Evolutionary conservation across 1,139 yeast genomes (phyloP), one percentile per base, ranked within the genome.

Genomic region (Suhomyces guaymorum): DNA sequence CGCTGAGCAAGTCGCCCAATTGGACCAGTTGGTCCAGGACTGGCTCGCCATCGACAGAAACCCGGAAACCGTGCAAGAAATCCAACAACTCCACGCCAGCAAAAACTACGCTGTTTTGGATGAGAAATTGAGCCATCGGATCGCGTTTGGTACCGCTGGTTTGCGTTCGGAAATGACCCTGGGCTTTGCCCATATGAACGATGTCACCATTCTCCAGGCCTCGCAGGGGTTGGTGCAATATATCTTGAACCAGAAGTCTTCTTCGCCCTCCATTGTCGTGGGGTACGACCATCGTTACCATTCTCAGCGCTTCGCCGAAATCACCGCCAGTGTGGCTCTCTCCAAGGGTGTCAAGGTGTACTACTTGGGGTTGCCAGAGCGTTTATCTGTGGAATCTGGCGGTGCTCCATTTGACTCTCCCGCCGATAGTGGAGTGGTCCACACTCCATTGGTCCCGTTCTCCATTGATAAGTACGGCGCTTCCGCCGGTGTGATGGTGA

Each of bases 91-190:
- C n/a, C 68, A 69, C 12, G 54, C 57, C 1, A 41, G 50, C 0
- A 52, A 62, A 4, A 56, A 80, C 41, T 61, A 63, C 47, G 60
- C 54, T 0, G 77, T 68, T 31, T 64, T 89, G 28, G 74, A 73
- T 31, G 55, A 56, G 27, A 70, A 86, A 36, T 61, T 82, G 26
- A 39, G 66, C n/a, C 53, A 61, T 3, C 61, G 96, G 33, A 83
- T 89, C 24, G 70, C 80, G n/a, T 89, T 89, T 59, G 97, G 97
- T 0, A 89, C 97, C 0, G 96, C 97, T 2, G 97, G 97, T 0
- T 71, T 92, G 34, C 66, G 98, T 20, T 79, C 95, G 3, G 67
- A 73, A 17, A 89, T 92, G 96, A 89, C 81, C 45, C 88, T 96
- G 0, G 97, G 97, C 0, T 90, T 85, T 55, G 76, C 80, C 33